Base-by-base conservation (phyloP, 371 early-diverging fungal species). In the Entomophthora muscae region DNA sequence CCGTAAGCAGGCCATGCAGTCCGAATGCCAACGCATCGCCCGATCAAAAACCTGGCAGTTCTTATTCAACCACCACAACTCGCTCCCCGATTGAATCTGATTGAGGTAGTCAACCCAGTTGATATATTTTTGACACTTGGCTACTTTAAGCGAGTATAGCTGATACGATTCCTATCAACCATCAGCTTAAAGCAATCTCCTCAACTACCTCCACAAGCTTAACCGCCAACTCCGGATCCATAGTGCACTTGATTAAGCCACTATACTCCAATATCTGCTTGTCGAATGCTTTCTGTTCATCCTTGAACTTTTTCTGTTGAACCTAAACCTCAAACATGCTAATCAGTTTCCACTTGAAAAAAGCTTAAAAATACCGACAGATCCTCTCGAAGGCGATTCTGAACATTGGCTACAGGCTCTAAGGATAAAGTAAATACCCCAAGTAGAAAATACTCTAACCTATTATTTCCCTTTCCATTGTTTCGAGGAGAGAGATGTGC, bases 41-140 rank as follows among this genome's bases (percentile, higher is more conserved):
- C 30, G 24, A 17, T 58, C 59, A 21, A 31, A 21, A 23, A 58
- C 12, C 23, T 21, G 28, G 31, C 23, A 27, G 21, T 21, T 21
- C 31, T 58, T 58, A 22, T 12, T 7, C 7, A 17, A 28, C 59
- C 59, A 58, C 59, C 59, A 58, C 10, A 58, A 23, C 31, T 58
- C 59, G 22, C 59, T 58, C 21, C 30, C 30, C 3, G 28, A 13
- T 58, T 58, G 26, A 7, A 58, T 27, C 31, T 58, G 59, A 22
- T 58, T 58, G 3, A 58, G 59, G 22, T 58, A 58, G 31, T 32
- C 59, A 22, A 58, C 26, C 59, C 59, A 58, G 31, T 58, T 22
- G 7, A 58, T 27, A 32, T 58, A 58, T 21, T 30, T 58, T 32
- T 58, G 59, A 17, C 23, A 23, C 31, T 31, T 23, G 31, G 24